Conservation (phyloP, 495 filamentous ascomycete species). For the Filosporella fistucella region DNA sequence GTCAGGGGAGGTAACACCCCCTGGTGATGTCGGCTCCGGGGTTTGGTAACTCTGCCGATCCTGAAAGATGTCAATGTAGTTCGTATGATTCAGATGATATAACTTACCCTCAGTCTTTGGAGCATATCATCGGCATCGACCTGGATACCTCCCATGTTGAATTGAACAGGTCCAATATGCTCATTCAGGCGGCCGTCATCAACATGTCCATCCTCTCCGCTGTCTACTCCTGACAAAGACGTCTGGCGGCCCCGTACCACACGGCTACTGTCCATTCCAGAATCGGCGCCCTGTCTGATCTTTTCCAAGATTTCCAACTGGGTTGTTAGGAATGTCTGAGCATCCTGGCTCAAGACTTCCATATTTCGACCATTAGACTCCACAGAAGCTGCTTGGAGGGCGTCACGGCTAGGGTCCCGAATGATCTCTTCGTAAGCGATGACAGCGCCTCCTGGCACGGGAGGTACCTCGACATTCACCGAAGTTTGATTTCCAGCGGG, state of each 20-base stretch:
- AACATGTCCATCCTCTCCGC: conserved; percentile 32
- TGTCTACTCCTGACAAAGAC: conserved; percentile 24
- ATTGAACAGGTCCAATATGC: conserved; percentile 92
- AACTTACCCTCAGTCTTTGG: conserved; percentile 73
- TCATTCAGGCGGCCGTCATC: conserved; percentile 66
- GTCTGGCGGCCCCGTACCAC: conserved; percentile 9
- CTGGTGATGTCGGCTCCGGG: conserved; percentile 30
- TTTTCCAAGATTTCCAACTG: conserved; percentile 72
- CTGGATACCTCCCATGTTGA: conserved; percentile 96
- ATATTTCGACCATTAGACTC: conserved; percentile 45
- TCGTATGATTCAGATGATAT: not conserved
- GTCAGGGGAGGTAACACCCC: conserved; percentile 33
- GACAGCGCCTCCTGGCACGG: conserved; percentile 52
- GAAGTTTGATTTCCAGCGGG: not conserved
- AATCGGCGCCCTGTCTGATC: conserved; percentile 41
- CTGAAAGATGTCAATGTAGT: conserved; percentile 3
- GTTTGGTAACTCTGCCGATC: conserved; percentile 26
- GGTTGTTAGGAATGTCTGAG: conserved; percentile 70
- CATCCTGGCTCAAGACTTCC: conserved; percentile 71
- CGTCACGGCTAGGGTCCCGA: conserved; percentile 61
- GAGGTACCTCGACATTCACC: not conserved
- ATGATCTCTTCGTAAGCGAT: conserved; percentile 76
- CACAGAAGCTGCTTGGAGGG: conserved; percentile 43
- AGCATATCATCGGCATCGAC: conserved; percentile 96
- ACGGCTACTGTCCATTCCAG: conserved; percentile 29